Evolutionary conservation across 768 basidiomycete species (phyloP), one percentile per base, ranked within the genome.

Genomic region (Pluteus cervinus): DNA sequence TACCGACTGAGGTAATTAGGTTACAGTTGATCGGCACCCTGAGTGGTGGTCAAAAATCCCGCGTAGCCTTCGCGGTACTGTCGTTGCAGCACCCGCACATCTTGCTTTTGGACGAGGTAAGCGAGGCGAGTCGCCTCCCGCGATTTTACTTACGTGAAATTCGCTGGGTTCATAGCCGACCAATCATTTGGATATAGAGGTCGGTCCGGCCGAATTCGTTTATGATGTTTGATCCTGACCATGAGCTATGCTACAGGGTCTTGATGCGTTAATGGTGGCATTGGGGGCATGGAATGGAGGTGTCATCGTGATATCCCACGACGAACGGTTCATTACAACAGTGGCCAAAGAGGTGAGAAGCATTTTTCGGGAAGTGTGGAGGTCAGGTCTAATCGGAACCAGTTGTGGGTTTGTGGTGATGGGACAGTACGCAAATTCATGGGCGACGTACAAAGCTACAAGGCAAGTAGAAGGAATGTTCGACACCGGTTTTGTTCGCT

Each of bases 151-250:
- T 16, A 24, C 44, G 6, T 33, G 37, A 23, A 46, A 24, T 33
- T 14, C 25, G n/a, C 24, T 37, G n/a, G n/a, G n/a, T 30, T 14
- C 33, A 17, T 47, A 85, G 83, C 91, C 91, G 39, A 91, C 90
- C 50, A 94, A 94, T 70, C 93, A 94, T 62, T 67, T 93, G 54
- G 92, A 94, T 84, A 90, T 93, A 43, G 88, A 90, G 69, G 85
- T 81, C 41, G 39, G 58, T 44, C 9, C n/a, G n/a, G 11, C 36
- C 29, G 14, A 23, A 5, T 9, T 24, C n/a, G 18, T 9, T 24
- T 29, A 30, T 23, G 36, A 30, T 30, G 42, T 44, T 28, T 24
- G 11, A 22, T 38, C 30, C 36, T 46, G 38, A 49, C 39, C 41
- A 25, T 25, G 29, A 7, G 24, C 36, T 28, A 33, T 43, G 40